Conservation (phyloP, 768 basidiomycete genomes). For the Termitomyces eurrhizus region DNA sequence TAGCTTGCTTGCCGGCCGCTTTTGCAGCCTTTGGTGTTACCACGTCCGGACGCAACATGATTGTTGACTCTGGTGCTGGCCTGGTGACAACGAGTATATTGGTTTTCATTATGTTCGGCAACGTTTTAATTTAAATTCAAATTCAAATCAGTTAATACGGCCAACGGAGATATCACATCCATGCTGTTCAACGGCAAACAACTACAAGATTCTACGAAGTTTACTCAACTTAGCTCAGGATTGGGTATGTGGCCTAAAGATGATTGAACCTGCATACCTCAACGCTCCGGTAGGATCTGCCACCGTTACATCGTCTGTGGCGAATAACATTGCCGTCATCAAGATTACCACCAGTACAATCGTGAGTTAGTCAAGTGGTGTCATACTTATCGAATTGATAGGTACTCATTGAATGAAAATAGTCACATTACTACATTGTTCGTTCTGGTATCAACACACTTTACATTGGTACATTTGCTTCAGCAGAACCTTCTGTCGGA, state of each 20-base stretch:
- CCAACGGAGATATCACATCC: conserved; percentile 44
- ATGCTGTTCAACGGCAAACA: conserved; percentile 42
- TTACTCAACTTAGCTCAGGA: conserved; percentile 44
- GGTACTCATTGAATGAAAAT: background rate
- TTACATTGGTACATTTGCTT: conserved; percentile 43
- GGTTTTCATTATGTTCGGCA: background rate
- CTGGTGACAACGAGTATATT: conserved; percentile 39
- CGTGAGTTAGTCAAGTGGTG: conserved; percentile 20
- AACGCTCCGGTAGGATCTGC: conserved; percentile 29
- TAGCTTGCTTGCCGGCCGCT: conserved; percentile 26
- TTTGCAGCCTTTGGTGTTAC: conserved; percentile 45
- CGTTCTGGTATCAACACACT: conserved; percentile 39
- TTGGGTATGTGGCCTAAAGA: conserved; percentile 26
- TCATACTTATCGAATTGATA: background rate
- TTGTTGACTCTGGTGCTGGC: conserved; percentile 42
- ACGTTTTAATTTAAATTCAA: background rate
- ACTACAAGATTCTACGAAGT: conserved; percentile 40
- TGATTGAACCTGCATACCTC: background rate
- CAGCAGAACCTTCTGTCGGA: conserved; percentile 43
- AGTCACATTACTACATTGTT: conserved; percentile 46
- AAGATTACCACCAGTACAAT: conserved; percentile 42
- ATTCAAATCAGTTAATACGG: conserved; percentile 31
- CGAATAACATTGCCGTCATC: conserved; percentile 36
- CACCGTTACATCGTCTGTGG: conserved; percentile 34
- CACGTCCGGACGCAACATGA: conserved; percentile 34